Evolutionary conservation across 352 stramenopile genomes (phyloP), one percentile per base, ranked within the genome.

Genomic region (Phytophthora nicotianae): DNA sequence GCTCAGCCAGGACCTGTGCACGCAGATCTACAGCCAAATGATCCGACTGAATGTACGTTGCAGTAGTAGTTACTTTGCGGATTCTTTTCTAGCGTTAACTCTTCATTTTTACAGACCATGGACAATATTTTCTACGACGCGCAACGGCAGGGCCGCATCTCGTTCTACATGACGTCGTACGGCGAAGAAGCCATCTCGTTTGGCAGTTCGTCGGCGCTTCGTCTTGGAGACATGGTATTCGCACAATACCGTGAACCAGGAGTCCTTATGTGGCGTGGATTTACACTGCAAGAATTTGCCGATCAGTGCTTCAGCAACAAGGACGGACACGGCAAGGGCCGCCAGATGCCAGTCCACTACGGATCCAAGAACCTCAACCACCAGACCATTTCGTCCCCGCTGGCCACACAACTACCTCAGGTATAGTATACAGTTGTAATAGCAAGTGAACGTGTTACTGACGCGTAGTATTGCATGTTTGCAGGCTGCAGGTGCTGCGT

Each of bases 281-380:
- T 99, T 71, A 96, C 95, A 10, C 68, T 99, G 3, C 84, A 99
- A 50, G 88, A 99, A 51, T 99, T 99, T 74, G 93, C 95, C 3
- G 96, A 99, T 72, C 97, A 99, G 74, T 99, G 96, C 62, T 99
- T 98, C 62, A 96, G 90, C 60, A 99, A 99, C 79, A 73, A 84
- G 45, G 83, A 92, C n/a, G 97, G 98, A 62, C 82, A 98, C 50
- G 97, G 90, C 54, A 98, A 98, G 61, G 97, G 97, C 14, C 81
- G 97, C 23, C 97, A 99, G 74, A 99, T 99, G 96, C 98, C 98
- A 4, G 89, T 99, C 42, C 98, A 99, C 81, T 99, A 99, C 68
- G 97, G 97, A 24, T 98, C 87, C 10, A 88, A 86, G 51, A 80
- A 87, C 26, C 77, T 99, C 17, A 98, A 99, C 72, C 98, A 98